Percentiles rank a stretch among this genome's conserved stretches.
phyloP scores from a whole-genome alignment of 2,329 filamentous ascomycete species.

The Mycosphaerella arachidis region DNA sequence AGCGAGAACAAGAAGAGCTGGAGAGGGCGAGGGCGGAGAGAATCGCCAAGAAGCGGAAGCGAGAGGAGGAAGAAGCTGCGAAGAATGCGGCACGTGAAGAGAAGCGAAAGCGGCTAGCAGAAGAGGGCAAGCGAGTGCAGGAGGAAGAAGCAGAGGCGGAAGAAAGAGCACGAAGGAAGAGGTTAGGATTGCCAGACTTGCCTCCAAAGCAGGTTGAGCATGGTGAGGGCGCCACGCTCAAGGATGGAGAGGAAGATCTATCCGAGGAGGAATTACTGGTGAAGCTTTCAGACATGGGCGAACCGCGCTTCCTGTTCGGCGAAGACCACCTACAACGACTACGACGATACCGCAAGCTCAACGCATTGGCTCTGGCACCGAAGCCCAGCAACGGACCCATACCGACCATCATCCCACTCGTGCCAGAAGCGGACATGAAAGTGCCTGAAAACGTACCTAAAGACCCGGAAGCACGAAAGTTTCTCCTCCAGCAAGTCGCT shows the following conservation, averaged over 20 bases:
- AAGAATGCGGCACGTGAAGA: slow-evolving; percentile 69
- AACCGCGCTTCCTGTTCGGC: slow-evolving; percentile 74
- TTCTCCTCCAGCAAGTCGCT: slow-evolving; percentile 80
- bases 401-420: slow-evolving; percentile 73
- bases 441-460: slow-evolving; percentile 59
- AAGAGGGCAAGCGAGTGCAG: slow-evolving; percentile 66
- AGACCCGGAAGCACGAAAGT: slow-evolving; percentile 62
- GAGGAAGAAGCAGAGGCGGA: slow-evolving; percentile 71
- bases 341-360: slow-evolving; percentile 64
- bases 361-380: slow-evolving; percentile 37
- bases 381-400: slow-evolving; percentile 69
- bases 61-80: slow-evolving; percentile 76
- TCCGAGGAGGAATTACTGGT: slow-evolving; percentile 63
- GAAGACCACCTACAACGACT: slow-evolving; percentile 69
- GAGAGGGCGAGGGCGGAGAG: slow-evolving; percentile 68
- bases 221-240: slow-evolving; percentile 25
- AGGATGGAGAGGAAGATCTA: slow-evolving; percentile 55
- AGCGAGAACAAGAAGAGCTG: slow-evolving; percentile 71
- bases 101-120: slow-evolving; percentile 74
- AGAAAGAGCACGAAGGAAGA: slow-evolving; percentile 67
- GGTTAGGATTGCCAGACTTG: slow-evolving; percentile 75
- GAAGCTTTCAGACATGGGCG: slow-evolving; percentile 65
- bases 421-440: slow-evolving; percentile 86
- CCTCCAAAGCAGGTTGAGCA: slow-evolving; percentile 44
- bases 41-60: slow-evolving; percentile 74